Base-by-base conservation (phyloP, 495 filamentous ascomycete genomes). In the Neurospora tetrasperma region DNA sequence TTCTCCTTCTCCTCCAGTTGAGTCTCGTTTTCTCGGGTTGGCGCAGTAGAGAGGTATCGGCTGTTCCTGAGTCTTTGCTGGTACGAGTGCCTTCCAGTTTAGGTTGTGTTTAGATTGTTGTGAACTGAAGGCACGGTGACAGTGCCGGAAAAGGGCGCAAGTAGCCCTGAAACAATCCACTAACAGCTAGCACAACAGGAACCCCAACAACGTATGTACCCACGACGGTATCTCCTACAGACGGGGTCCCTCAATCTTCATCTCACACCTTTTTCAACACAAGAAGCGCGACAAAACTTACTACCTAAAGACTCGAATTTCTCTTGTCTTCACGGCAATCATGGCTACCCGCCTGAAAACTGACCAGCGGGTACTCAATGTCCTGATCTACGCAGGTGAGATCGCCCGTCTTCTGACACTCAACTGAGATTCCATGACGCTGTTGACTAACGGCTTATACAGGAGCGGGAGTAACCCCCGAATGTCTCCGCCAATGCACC, bases 401-500 rank as follows among this genome's bases (percentile, higher is more conserved):
- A 14, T 70, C 3, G 9, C 72, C n/a, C 42, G 16, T 38, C 5
- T 18, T 66, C 54, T 35, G 54, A 66, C 27, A 42, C 42, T 43
- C 42, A 18, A 16, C 54, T 66, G 54, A 66, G 54, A 66, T 66
- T 9, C 27, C 54, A 31, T 38, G 54, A 66, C 27, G 8, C 54
- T 18, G 70, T 42, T 73, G 7, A 41, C 74, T 43, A 72, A 71
- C 75, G 31, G 35, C 12, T 42, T 12, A 41, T 66, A 40, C 70
- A 97, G 94, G 94, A 72, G 89, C 89, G 76, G 96, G 96, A 70
- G 92, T 90, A 44, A 96, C 95, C 7, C 84, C 91, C 71, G 92
- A 94, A 79, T 97, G 94, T 41, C 93, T 98, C 70, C 90, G 92
- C 35, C 95, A 98, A 81, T 93, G 91, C 78, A 87, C 97, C 73